Percentiles rank a stretch among this genome's conserved stretches.
Evolutionary conservation across 1,284 basidiomycete species (phyloP).

Genomic region (Trametes polyzona): DNA sequence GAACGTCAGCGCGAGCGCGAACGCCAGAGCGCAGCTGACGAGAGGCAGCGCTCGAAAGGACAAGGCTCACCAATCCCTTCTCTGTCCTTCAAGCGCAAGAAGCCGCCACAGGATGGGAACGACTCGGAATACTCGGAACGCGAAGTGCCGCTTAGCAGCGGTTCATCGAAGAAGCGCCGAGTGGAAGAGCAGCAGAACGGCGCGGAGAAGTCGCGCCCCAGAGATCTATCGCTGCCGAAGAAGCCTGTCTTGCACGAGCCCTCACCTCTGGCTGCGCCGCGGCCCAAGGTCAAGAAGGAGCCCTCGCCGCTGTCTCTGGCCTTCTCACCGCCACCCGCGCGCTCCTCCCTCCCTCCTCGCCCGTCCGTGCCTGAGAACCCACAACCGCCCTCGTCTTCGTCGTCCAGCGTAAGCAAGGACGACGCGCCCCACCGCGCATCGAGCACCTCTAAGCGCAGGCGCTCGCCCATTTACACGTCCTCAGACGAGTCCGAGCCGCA

Average conservation of each 20-base stretch:
- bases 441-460: slow-evolving; percentile 25
- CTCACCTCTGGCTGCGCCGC: slow-evolving; percentile 29
- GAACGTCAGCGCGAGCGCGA: slow-evolving; percentile 21
- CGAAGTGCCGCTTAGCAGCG: slow-evolving; percentile 21
- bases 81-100: slow-evolving; percentile 27
- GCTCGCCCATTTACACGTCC: slow-evolving; percentile 57
- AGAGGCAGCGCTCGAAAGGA: slow-evolving; percentile 27
- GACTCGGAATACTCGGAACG: slow-evolving; percentile 34
- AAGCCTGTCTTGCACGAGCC: slow-evolving; percentile 35
- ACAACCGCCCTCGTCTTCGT: slow-evolving; percentile 28
- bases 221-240: slow-evolving; percentile 37
- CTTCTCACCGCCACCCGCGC: slow-evolving; percentile 27
- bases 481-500: slow-evolving; percentile 53
- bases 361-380: slow-evolving; percentile 24
- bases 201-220: slow-evolving; percentile 25
- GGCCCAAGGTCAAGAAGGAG: slow-evolving; percentile 42
- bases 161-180: slow-evolving; percentile 32
- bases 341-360: slow-evolving; percentile 26
- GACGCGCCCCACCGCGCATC: slow-evolving; percentile 23
- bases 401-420: slow-evolving; percentile 30
- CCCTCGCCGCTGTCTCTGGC: slow-evolving; percentile 27
- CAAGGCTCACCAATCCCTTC: slow-evolving; percentile 14
- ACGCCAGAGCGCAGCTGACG: slow-evolving; percentile 22
- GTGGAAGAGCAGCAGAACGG: slow-evolving; percentile 25
- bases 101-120: slow-evolving; percentile 23